Base-by-base conservation (phyloP, 2,329 filamentous ascomycete genomes). In the Scleromitrula shiraiana region DNA sequence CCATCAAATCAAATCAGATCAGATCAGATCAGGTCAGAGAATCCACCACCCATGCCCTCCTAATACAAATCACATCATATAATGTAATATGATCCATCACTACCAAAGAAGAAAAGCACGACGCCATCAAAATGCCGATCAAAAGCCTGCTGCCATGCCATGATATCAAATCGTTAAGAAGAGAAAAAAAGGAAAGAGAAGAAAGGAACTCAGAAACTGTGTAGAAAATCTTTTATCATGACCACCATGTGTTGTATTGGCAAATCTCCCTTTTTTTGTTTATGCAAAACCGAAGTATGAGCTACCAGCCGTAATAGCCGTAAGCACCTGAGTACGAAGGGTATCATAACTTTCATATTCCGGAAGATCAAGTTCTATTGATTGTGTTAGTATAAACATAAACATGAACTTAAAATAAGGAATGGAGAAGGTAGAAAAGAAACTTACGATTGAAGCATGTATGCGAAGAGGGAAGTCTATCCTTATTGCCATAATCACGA, bases 371-470 rank as follows among this genome's bases (percentile, higher is more conserved):
- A 98, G 88, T 73, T 98, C 89, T 95, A 66, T 51, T 45, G 38
- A 30, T 26, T 14, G 20, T 20, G 33, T 64, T 56, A 64, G 56
- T 19, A 50, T 26, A 9, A 49, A 36, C 37, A 44, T 59, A n/a
- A 14, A 22, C 12, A 14, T 19, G 33, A 20, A 46, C 20, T 15
- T 26, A 12, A 19, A 10, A 19, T 38, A 15, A 30, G 29, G 17
- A 12, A 33, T 14, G 45, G n/a, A n/a, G n/a, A n/a, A n/a, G n/a
- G n/a, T n/a, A n/a, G n/a, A n/a, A n/a, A n/a, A n/a, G n/a, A n/a
- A 53, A 85, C 88, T 85, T 80, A 95, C 89, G 93, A 67, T 98
- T 98, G 72, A 98, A 98, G 75, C 93, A 98, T 55, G 93, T 98
- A 68, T 98, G 94, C 60, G 90, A 95, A 61, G 88, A 95, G 49